Evolutionary conservation across 257 asterid species (phyloP), one percentile per base, ranked within the genome.

Genomic region (Gentiana dahurica): DNA sequence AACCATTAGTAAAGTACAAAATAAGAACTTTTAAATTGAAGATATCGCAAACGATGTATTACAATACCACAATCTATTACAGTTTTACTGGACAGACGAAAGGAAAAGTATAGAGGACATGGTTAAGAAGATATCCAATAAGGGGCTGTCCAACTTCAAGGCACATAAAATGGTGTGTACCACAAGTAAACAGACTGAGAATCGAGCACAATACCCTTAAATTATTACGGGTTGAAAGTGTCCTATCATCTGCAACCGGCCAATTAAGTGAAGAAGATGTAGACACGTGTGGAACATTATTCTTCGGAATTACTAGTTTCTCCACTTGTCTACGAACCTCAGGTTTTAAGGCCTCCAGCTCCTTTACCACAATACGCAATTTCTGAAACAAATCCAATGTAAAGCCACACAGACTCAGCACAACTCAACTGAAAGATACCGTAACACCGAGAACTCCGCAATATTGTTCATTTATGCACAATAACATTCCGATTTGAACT

Each of bases 341-440:
- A 37, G 97, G 95, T 70, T 81, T 84, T 68, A 89, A 64, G n/a
- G 47, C 60, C 78, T 90, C 97, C 49, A 90, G 80, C 83, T 90
- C 95, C 65, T 82, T 83, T 49, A 90, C 58, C 73, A 86, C 94
- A 44, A 62, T 54, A n/a, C 51, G 59, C 76, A 82, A 69, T 72
- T 68, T 84, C 95, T 86, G 70, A 56, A 62, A 62, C 49, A 36
- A 47, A 54, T 36, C 45, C 49, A 38, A 36, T 34, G 41, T 37
- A 13, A 67, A 8, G 39, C 50, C 38, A 49, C 63, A 39, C 33
- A 51, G 47, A 13, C n/a, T 24, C 24, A 10, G 10, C 34, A 51
- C 39, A 48, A 47, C 10, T 48, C 37, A 6, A 49, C 44, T 15
- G 4, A 7, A 48, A 10, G 24, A 2, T 32, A 5, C 39, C 36